phyloP scores from a whole-genome alignment of 2,329 filamentous ascomycete species.

The Trichophyton mentagrophytes region DNA sequence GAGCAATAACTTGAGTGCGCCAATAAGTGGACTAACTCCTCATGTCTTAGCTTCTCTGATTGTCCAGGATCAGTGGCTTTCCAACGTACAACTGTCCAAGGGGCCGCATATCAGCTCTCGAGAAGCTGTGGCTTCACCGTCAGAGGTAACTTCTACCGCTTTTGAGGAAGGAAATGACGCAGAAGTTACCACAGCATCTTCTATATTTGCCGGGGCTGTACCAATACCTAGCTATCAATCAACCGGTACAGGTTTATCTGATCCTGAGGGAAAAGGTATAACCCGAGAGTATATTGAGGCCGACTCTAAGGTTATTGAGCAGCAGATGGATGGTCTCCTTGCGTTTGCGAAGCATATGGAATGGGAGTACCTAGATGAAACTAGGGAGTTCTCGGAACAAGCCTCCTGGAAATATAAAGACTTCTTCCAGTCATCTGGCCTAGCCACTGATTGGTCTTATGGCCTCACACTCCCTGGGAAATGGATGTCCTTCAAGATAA shows the following conservation, averaged over 20 bases:
- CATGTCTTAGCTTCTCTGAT: not conserved
- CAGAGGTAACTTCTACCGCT: too few species aligned
- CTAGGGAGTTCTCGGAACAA: not conserved
- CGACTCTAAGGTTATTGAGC: not conserved
- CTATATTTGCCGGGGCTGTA: not conserved
- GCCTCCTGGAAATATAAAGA: not conserved
- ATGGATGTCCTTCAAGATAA: constrained; percentile 2
- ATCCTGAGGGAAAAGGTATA: not conserved
- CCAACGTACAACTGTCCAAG: not conserved
- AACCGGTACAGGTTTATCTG: not conserved
- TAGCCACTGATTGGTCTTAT: constrained; percentile 5
- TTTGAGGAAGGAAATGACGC: too few species aligned
- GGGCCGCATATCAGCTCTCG: not conserved
- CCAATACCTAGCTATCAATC: not conserved
- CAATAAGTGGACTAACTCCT: not conserved
- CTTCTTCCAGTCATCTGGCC: not conserved
- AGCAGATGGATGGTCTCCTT: constrained; percentile 1
- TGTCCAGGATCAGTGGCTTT: not conserved
- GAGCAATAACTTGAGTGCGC: not conserved
- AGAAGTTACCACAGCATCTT: too few species aligned
- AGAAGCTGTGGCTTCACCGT: not conserved
- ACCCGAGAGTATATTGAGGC: not conserved
- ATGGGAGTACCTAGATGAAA: constrained; percentile 8
- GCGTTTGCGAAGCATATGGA: constrained; percentile 2
- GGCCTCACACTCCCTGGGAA: constrained; percentile 4